A percentile compares a stretch with the other conserved stretches of the same genome.
phyloP scores from a whole-genome alignment of 1,284 basidiomycete species.

The Trametes versicolor region DNA sequence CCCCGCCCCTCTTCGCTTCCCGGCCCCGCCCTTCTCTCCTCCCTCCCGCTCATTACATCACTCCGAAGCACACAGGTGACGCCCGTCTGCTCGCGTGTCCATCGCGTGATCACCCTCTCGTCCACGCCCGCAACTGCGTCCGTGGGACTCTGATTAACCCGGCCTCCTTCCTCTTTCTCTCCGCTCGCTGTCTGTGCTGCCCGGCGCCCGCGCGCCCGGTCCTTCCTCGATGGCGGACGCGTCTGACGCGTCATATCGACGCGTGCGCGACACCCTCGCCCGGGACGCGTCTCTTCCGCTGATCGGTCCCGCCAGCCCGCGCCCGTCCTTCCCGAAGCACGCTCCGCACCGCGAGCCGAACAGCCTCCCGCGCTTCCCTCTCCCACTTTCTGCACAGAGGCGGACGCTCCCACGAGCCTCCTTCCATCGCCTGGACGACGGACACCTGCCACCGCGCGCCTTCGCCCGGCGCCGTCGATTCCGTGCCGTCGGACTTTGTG shows the following conservation, averaged over 20 bases:
- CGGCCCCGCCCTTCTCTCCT: conserved; percentile 25
- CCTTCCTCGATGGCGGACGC: neutral
- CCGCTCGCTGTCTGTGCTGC: neutral
- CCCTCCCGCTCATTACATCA: conserved; percentile 31
- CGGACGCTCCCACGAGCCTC: conserved; percentile 11
- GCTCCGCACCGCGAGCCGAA: conserved; percentile 21
- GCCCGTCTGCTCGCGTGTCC: conserved; percentile 30
- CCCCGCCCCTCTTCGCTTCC: conserved; percentile 26
- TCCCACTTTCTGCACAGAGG: conserved; percentile 9
- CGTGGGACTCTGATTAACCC: neutral
- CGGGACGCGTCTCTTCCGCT: conserved; percentile 29
- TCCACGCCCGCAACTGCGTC: neutral
- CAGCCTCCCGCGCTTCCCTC: conserved; percentile 25
- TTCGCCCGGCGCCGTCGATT: conserved; percentile 18
- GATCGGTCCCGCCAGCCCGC: conserved; percentile 33
- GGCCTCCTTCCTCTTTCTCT: conserved; percentile 5
- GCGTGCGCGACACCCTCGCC: conserved; percentile 1
- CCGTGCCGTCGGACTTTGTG: conserved; percentile 24
- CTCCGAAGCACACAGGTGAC: conserved; percentile 26
- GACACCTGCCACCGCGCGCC: conserved; percentile 32
- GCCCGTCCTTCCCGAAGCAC: conserved; percentile 22
- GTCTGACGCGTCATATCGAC: neutral
- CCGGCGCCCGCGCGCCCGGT: neutral
- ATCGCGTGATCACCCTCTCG: conserved; percentile 30
- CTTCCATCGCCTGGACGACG: conserved; percentile 36